Percentiles rank a stretch among this genome's conserved stretches.
These are phyloP conservation scores for Cetradonia linearis DNA, from an alignment of 495 filamentous ascomycete genomes.

Conservation along the genomic window DNA sequence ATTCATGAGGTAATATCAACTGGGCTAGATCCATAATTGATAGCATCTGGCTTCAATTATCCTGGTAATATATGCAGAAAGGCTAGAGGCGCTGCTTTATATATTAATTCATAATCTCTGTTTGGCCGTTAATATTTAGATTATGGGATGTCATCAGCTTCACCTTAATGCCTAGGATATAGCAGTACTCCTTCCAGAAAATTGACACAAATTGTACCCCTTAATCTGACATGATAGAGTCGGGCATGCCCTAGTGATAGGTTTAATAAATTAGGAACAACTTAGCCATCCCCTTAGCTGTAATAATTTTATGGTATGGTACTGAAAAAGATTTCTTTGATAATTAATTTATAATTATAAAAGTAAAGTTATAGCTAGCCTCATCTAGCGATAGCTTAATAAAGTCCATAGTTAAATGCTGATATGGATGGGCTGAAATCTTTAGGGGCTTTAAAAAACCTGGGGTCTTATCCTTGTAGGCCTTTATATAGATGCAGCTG, in stretches of 20 bases:
- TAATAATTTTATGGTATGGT: background rate
- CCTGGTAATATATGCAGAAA: no score
- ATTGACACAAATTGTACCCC: background rate
- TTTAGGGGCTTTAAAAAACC: no score
- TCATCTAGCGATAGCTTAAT: no score
- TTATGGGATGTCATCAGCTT: no score
- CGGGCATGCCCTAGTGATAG: background rate
- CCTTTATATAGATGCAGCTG: background rate
- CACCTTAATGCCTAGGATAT: background rate
- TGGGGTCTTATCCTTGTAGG: background rate
- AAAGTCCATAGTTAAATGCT: no score
- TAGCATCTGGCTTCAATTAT: no score
- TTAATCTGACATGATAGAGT: background rate
- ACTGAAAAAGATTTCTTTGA: background rate
- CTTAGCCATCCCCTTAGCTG: background rate
- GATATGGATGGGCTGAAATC: no score
- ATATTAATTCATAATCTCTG: no score
- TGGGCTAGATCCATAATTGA: background rate
- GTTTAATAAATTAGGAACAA: background rate
- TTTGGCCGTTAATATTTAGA: no score
- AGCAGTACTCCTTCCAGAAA: background rate
- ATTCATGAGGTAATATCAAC: background rate
- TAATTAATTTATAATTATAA: background rate
- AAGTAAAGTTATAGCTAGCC: no score
- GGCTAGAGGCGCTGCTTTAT: no score